A percentile compares a stretch with the other conserved stretches of the same genome.
Evolutionary conservation across 2,329 filamentous ascomycete species (phyloP).

Genomic region (Cladophialophora exuberans): DNA sequence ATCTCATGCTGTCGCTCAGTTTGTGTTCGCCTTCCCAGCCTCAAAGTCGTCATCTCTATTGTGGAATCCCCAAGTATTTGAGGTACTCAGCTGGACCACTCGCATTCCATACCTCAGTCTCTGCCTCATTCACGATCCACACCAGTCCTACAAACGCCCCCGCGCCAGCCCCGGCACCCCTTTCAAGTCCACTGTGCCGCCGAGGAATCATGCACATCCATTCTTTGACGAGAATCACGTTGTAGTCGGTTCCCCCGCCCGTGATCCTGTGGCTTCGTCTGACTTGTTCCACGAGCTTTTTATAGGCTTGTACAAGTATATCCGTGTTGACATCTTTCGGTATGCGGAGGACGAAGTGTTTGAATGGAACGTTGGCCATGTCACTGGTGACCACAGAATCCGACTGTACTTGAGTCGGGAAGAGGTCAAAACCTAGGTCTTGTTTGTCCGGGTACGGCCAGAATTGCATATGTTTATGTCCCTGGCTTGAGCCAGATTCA

Average conservation of each 20-base stretch:
- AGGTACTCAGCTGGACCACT: conserved; percentile 29
- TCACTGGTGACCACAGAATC: conserved; percentile 22
- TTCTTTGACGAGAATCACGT: conserved; percentile 36
- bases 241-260: conserved; percentile 33
- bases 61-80: conserved; percentile 31
- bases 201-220: conserved; percentile 35
- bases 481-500: conserved; percentile 47
- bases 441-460: conserved; percentile 39
- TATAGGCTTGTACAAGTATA: conserved; percentile 27
- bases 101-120: conserved; percentile 31
- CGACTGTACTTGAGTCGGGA: conserved; percentile 32
- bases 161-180: conserved; percentile 31
- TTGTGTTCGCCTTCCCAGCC: neutral
- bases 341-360: conserved; percentile 36
- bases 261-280: conserved; percentile 25
- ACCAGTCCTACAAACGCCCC: conserved; percentile 35
- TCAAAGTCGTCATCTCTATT: conserved; percentile 1
- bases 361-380: conserved; percentile 33
- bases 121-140: conserved; percentile 29
- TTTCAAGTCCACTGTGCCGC: conserved; percentile 27
- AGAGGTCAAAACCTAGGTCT: conserved; percentile 29
- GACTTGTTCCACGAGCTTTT: conserved; percentile 30
- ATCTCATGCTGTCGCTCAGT: neutral
- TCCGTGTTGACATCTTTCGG: conserved; percentile 19
- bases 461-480: conserved; percentile 52